phyloP scores from a whole-genome alignment of 768 basidiomycete genomes.

The Leccinum imitatum region DNA sequence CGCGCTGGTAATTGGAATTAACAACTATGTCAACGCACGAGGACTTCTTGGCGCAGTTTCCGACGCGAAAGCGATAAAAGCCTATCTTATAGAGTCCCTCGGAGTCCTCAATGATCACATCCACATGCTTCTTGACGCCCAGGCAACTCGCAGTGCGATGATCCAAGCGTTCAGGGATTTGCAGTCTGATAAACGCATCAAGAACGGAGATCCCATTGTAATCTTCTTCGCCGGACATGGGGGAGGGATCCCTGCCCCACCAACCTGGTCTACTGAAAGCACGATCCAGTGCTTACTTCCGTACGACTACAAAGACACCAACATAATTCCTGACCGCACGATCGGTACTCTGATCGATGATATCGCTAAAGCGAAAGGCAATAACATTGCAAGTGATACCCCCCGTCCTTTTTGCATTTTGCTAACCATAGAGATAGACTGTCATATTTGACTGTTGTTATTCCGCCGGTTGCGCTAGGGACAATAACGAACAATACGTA shows the following conservation, averaged over 20 bases:
- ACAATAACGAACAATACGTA: not conserved
- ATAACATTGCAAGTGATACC: conserved; percentile 33
- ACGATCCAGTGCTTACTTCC: too few species aligned
- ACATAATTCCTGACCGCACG: too few species aligned
- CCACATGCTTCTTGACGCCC: conserved; percentile 34
- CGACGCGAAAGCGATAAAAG: conserved; percentile 41
- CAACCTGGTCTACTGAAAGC: conserved; percentile 10
- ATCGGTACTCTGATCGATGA: conserved; percentile 21
- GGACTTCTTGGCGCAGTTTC: conserved; percentile 37
- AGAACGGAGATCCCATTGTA: conserved; percentile 35
- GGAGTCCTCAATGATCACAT: conserved; percentile 36
- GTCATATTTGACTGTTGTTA: conserved; percentile 49
- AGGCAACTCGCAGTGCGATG: conserved; percentile 39
- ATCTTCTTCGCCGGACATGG: conserved; percentile 50
- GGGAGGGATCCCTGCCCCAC: conserved; percentile 31
- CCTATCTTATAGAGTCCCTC: conserved; percentile 33
- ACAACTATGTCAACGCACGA: conserved; percentile 32
- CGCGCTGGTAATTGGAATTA: conserved; percentile 45
- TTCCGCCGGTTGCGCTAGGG: conserved; percentile 38
- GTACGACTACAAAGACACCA: conserved; percentile 16
- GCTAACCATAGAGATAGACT: conserved; percentile 31
- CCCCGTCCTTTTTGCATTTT: not conserved
- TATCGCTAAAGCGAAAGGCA: conserved; percentile 22
- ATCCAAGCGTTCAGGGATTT: conserved; percentile 29
- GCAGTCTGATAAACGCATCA: conserved; percentile 23